Evolutionary conservation across 2,329 filamentous ascomycete species (phyloP), one percentile per base, ranked within the genome.

Genomic region (Aspergillus neotritici): DNA sequence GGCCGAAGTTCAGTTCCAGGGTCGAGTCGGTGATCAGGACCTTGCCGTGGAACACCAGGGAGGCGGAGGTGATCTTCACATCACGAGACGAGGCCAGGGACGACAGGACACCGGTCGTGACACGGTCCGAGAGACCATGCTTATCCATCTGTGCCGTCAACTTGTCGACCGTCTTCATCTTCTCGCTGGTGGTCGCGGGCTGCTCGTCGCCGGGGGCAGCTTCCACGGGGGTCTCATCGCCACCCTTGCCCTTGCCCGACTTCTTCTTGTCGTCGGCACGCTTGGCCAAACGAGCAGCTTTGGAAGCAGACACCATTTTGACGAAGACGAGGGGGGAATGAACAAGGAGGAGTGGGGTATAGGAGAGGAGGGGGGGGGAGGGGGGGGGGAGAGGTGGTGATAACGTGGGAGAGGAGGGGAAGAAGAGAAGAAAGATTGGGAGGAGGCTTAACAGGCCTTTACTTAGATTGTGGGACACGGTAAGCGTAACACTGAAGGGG

Each of bases 41-140:
- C 59, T 86, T 88, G 61, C 94, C 93, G 78, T 98, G 94, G 82
- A 98, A 98, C 52, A 96, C 91, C 57, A 98, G 77, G 52, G 86
- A 94, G 61, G 83, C 80, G 43, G 89, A 95, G 54, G 84, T 94
- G 68, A 98, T 93, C 78, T 98, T 98, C 70, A 95, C 88, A 71
- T 98, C 93, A 71, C 87, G 86, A 74, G 86, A 94, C 56, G 86
- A 77, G 52, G 79, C 71, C 52, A 91, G 81, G 34, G 93, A 98
- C 31, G 90, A 78, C 50, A 98, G 77, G 44, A 98, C 93, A 80
- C 93, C 93, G 48, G 93, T 98, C 49, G 94, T 98, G 68, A 98
- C 93, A 69, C 93, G 86, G 72, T 98, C 93, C 11, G 93, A 97
- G 54, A 98, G 78, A 63, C 93, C 93, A 66, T 94, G 82, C 74